Base-by-base conservation (phyloP, 2,329 filamentous ascomycete species). In the Cyanodermella asteris region DNA sequence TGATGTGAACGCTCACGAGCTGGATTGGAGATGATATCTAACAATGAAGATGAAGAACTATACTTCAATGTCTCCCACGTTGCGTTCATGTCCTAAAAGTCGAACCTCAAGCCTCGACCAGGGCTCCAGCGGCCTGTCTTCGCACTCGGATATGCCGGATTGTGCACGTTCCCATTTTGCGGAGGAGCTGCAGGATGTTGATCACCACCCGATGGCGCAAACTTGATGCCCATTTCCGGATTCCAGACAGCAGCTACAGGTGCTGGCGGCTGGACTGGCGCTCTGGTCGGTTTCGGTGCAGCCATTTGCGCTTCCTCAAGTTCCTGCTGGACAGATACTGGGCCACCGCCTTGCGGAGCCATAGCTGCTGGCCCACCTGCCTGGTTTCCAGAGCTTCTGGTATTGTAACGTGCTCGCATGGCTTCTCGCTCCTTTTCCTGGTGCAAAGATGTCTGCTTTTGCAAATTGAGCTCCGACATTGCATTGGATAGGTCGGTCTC, bases 221-320 rank as follows among this genome's bases (percentile, higher is more conserved):
- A 91, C 29, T 69, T 71, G 38, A 91, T 87, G 0, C 73, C 75
- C 57, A 77, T 71, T 3, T 72, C 70, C 1, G 80, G 77, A 28
- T 66, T 71, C 81, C 81, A 91, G 44, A 76, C 68, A 24, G 49
- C 39, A 11, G 50, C 44, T 15, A 47, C 51, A 15, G 50, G 42
- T 31, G 47, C 42, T 43, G 72, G 44, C 35, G 71, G 60, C 11
- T 69, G 64, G 27, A 38, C 27, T 15, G 42, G 34, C 28, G 38
- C 42, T 31, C 53, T 44, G 18, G 53, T 51, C 2, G 57, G 54
- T 18, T 53, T 46, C 2, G 56, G 56, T 13, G 56, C 56, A 1
- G 53, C 47, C 21, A 61, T 41, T 14, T 46, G 47, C 24, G 45
- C 40, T 18, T 33, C 36, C n/a, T 32, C 15, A 17, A 29, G 18